Evolutionary conservation across 768 basidiomycete genomes (phyloP).

Genomic region (Lactifluus rugatus): DNA sequence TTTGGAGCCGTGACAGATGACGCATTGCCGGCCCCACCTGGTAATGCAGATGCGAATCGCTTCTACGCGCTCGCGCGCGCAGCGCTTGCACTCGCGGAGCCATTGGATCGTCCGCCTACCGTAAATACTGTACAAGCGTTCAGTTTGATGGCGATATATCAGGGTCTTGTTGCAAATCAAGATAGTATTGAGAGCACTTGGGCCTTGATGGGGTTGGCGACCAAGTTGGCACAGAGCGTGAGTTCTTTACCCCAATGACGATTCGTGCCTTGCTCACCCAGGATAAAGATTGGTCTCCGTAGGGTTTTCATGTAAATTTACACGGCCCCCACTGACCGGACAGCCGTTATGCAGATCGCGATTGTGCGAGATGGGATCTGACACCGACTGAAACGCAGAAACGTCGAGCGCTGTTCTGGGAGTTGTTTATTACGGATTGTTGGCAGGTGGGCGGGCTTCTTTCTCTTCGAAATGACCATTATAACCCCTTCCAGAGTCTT

Average conservation of each 20-base stretch:
- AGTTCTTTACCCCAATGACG: slow-evolving; percentile 23
- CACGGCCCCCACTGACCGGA: not conserved
- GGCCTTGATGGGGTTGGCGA: slow-evolving; percentile 54
- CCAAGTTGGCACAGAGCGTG: slow-evolving; percentile 61
- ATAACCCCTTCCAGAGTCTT: slow-evolving; percentile 36
- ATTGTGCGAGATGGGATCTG: slow-evolving; percentile 62
- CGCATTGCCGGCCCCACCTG: slow-evolving; percentile 31
- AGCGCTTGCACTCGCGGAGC: slow-evolving; percentile 55
- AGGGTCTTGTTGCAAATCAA: slow-evolving; percentile 56
- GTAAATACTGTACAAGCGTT: slow-evolving; percentile 61
- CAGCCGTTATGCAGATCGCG: slow-evolving; percentile 41
- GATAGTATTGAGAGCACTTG: slow-evolving; percentile 63
- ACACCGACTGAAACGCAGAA: slow-evolving; percentile 56
- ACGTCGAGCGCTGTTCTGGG: slow-evolving; percentile 63
- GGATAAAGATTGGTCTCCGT: slow-evolving; percentile 56
- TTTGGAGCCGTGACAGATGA: slow-evolving; percentile 9
- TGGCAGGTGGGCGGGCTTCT: slow-evolving; percentile 45
- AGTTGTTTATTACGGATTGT: slow-evolving; percentile 62
- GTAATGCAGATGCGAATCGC: slow-evolving; percentile 40
- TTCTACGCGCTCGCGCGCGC: slow-evolving; percentile 56
- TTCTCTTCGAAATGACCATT: not conserved
- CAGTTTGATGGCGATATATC: slow-evolving; percentile 59
- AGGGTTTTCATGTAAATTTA: not conserved
- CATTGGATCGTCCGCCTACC: slow-evolving; percentile 61
- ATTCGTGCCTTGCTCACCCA: not conserved